These are phyloP conservation scores for Penicillium sp. DNA, from an alignment of 2,329 filamentous ascomycete genomes.

Conservation along the genomic window DNA sequence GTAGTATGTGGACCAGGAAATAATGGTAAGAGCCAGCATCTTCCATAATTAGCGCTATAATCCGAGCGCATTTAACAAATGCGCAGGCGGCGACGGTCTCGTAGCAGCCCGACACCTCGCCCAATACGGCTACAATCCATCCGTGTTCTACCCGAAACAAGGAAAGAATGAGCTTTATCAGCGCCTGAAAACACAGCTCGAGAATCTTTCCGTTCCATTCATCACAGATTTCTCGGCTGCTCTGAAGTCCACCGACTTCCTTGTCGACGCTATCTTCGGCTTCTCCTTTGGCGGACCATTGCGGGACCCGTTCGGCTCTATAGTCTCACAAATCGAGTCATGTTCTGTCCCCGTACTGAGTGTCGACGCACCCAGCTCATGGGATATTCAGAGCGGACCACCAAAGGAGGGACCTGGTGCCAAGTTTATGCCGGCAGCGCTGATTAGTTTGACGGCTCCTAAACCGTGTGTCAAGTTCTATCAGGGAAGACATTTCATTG, in stretches of 20 bases:
- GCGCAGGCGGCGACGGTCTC: slow-evolving; percentile 80
- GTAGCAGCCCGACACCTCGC: slow-evolving; percentile 89
- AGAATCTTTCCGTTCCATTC: slow-evolving; percentile 79
- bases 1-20: slow-evolving; percentile 86
- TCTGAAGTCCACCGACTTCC: slow-evolving; percentile 67
- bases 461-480: slow-evolving; percentile 87
- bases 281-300: slow-evolving; percentile 93
- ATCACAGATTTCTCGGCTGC: slow-evolving; percentile 72
- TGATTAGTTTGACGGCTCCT: slow-evolving; percentile 88
- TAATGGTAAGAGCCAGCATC: slow-evolving; percentile 46
- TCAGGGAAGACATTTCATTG: slow-evolving; percentile 84
- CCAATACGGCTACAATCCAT: slow-evolving; percentile 87
- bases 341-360: slow-evolving; percentile 75
- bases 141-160: slow-evolving; percentile 89
- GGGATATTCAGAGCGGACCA: slow-evolving; percentile 87
- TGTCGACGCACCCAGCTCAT: slow-evolving; percentile 90
- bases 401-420: slow-evolving; percentile 73
- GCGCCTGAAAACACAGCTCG: slow-evolving; percentile 80
- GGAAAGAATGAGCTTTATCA: slow-evolving; percentile 86
- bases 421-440: slow-evolving; percentile 72
- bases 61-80: background rate
- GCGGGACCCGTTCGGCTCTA: slow-evolving; percentile 81
- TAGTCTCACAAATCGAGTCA: slow-evolving; percentile 74
- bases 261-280: slow-evolving; percentile 92
- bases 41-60: background rate